These are phyloP conservation scores for Carex arenaria DNA, from an alignment of 202 grass and related monocot genomes.

Conservation along the genomic window DNA sequence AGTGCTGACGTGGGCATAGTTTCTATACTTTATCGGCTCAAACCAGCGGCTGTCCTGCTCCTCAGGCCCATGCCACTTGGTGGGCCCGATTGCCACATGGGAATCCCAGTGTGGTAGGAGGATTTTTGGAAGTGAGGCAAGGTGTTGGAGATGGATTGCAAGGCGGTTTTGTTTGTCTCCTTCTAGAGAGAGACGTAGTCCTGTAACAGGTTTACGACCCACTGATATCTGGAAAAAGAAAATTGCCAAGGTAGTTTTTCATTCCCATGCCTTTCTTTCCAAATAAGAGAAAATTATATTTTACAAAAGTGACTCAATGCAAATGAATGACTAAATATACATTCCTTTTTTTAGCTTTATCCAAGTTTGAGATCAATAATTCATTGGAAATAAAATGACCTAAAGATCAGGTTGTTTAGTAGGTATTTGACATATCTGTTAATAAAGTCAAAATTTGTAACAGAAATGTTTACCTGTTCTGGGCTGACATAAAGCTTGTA, in stretches of 20 bases:
- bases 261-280: neutral
- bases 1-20: slow-evolving; percentile 92
- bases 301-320: neutral
- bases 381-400: neutral
- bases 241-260: neutral
- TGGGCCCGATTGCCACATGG: slow-evolving; percentile 78
- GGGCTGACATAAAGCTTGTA: slow-evolving; percentile 92
- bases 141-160: slow-evolving; percentile 87
- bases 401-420: neutral
- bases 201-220: slow-evolving; percentile 85
- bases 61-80: slow-evolving; percentile 98
- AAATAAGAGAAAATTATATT: neutral
- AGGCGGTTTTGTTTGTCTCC: slow-evolving; percentile 84
- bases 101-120: slow-evolving; percentile 90
- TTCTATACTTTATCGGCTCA: slow-evolving; percentile 95
- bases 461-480: slow-evolving; percentile 60
- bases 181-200: slow-evolving; percentile 72
- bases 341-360: neutral
- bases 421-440: neutral
- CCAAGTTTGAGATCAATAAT: neutral
- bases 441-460: slow-evolving; percentile 1
- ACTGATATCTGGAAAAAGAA: slow-evolving; percentile 67
- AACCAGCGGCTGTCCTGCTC: slow-evolving; percentile 99
- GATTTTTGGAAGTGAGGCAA: slow-evolving; percentile 90
- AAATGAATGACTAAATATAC: neutral